phyloP scores from a whole-genome alignment of 2,329 filamentous ascomycete genomes.

The Akanthomyces lecanii region DNA sequence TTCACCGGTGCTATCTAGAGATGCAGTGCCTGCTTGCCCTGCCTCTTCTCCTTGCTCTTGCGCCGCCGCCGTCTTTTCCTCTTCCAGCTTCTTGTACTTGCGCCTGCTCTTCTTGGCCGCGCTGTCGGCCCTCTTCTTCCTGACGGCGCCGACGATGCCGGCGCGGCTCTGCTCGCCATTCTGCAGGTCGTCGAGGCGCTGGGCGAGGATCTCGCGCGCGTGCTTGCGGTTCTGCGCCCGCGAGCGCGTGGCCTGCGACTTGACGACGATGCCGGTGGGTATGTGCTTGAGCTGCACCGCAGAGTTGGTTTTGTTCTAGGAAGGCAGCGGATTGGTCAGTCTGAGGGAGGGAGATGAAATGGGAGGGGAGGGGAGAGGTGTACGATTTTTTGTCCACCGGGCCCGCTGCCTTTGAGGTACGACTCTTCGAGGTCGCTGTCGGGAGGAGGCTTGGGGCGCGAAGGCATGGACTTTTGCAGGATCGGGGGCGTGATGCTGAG shows the following conservation, averaged over 20 bases:
- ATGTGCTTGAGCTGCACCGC: slow-evolving; percentile 89
- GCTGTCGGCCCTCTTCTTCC: slow-evolving; percentile 68
- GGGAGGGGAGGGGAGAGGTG: slow-evolving; percentile 20
- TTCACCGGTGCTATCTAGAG: neutral
- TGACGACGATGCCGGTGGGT: slow-evolving; percentile 88
- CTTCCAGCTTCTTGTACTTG: slow-evolving; percentile 66
- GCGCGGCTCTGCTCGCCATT: slow-evolving; percentile 67
- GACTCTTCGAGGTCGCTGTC: slow-evolving; percentile 77
- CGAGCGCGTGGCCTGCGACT: slow-evolving; percentile 87
- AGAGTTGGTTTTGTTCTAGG: slow-evolving; percentile 89
- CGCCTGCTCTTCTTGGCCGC: slow-evolving; percentile 75
- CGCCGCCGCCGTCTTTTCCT: slow-evolving; percentile 35
- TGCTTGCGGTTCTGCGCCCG: slow-evolving; percentile 82
- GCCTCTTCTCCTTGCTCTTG: neutral
- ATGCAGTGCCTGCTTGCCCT: neutral
- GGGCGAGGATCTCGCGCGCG: slow-evolving; percentile 72
- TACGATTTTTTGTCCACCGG: slow-evolving; percentile 94
- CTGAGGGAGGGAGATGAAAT: neutral
- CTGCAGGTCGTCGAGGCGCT: slow-evolving; percentile 66
- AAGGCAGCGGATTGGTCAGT: neutral
- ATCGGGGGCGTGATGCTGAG: slow-evolving; percentile 27
- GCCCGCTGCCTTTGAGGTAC: slow-evolving; percentile 87
- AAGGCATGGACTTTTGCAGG: slow-evolving; percentile 61
- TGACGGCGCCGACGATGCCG: slow-evolving; percentile 58
- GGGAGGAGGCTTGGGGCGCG: slow-evolving; percentile 65